A percentile compares a stretch with the other conserved stretches of the same genome.
phyloP scores from a whole-genome alignment of 2,329 filamentous ascomycete species.

The Penicillium vulpinum region DNA sequence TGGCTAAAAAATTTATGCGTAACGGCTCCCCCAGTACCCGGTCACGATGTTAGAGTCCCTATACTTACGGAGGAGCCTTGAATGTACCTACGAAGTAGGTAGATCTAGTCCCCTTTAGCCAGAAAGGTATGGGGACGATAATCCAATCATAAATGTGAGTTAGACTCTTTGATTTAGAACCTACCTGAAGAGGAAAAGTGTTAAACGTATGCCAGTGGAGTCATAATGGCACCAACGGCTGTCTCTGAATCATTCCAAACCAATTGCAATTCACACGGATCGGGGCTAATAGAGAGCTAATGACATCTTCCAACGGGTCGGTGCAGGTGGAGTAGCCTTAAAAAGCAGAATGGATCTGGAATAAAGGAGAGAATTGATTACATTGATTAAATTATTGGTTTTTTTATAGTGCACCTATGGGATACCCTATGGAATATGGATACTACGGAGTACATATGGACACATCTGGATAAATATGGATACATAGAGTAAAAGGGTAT shows the following conservation, averaged over 20 bases:
- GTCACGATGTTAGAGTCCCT: not conserved
- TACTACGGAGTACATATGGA: too few species aligned
- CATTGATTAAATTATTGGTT: not conserved
- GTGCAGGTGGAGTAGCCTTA: slow-evolving; percentile 21
- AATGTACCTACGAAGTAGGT: too few species aligned
- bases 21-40: slow-evolving; percentile 3
- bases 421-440: too few species aligned
- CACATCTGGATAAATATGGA: too few species aligned
- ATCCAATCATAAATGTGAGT: slow-evolving; percentile 1
- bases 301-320: slow-evolving; percentile 14
- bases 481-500: too few species aligned
- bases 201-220: slow-evolving; percentile 10
- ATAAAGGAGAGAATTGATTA: not conserved
- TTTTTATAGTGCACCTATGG: too few species aligned
- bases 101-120: not conserved
- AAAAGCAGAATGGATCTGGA: slow-evolving; percentile 15
- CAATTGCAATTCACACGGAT: not conserved
- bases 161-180: slow-evolving; percentile 5
- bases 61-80: not conserved
- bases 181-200: slow-evolving; percentile 5
- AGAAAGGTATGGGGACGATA: not conserved
- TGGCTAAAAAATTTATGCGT: not conserved
- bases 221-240: slow-evolving; percentile 21
- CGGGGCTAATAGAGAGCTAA: slow-evolving; percentile 5
- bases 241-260: slow-evolving; percentile 8